Evolutionary conservation across 495 filamentous ascomycete genomes (phyloP).

Genomic region (Penicillium tannophilum): DNA sequence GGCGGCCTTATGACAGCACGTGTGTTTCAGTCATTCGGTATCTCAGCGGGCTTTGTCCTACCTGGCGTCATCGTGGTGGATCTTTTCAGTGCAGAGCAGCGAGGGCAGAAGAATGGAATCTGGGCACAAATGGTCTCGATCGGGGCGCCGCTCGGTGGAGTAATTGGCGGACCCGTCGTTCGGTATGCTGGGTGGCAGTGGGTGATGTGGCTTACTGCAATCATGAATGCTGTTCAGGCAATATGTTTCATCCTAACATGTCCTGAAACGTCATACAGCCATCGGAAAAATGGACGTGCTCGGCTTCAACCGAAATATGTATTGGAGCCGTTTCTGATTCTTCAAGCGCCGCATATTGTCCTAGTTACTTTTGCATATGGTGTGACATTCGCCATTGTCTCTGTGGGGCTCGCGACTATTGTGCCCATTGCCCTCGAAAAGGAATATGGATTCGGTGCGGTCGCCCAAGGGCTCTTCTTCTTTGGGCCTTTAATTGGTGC

Average conservation of each 20-base stretch:
- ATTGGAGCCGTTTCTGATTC: slow-evolving; percentile 5
- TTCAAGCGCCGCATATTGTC: slow-evolving; percentile 6
- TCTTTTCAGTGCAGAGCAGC: slow-evolving; percentile 2
- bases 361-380: slow-evolving; percentile 3
- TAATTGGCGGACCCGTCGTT: background rate
- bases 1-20: slow-evolving; percentile 4
- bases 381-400: slow-evolving; percentile 7
- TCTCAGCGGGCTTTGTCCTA: slow-evolving; percentile 2
- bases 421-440: slow-evolving; percentile 5
- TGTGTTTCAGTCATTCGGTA: slow-evolving; percentile 1
- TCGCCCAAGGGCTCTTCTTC: slow-evolving; percentile 7
- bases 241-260: slow-evolving; percentile 2
- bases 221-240: slow-evolving; percentile 4
- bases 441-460: slow-evolving; percentile 2
- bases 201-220: slow-evolving; percentile 5
- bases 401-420: background rate
- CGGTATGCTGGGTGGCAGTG: slow-evolving; percentile 2
- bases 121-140: slow-evolving; percentile 6
- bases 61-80: slow-evolving; percentile 2
- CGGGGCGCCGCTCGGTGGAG: slow-evolving; percentile 1
- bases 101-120: slow-evolving; percentile 3
- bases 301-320: background rate
- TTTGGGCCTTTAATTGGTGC: slow-evolving; percentile 7
- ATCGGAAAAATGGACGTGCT: background rate
- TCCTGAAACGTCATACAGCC: slow-evolving; percentile 1